phyloP scores from a whole-genome alignment of 164 flowering plant genomes.

The Nymphaea colorata region DNA sequence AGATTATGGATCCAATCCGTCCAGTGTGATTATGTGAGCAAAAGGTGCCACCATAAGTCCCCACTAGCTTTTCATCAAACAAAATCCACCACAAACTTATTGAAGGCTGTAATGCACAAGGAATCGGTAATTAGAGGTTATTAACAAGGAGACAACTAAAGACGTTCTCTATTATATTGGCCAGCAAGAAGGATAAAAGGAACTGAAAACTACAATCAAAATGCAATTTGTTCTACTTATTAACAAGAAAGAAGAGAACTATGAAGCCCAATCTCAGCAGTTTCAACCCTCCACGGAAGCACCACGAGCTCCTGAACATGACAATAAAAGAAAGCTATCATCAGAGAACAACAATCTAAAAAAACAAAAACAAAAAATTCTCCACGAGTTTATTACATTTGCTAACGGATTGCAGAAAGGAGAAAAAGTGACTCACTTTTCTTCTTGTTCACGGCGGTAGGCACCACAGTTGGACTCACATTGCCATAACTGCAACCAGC shows the following conservation, averaged over 20 bases:
- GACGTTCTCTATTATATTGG: neutral
- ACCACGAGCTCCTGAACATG: neutral
- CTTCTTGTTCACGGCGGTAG: conserved; percentile 23
- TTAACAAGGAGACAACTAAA: neutral
- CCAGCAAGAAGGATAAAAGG: neutral
- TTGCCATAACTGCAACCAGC: conserved; percentile 27
- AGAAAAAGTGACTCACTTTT: conserved; percentile 30
- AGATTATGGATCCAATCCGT: no score
- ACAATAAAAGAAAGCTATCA: neutral
- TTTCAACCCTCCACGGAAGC: neutral
- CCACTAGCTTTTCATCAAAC: neutral
- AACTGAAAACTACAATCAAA: neutral
- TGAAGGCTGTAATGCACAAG: neutral
- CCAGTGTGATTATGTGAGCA: no score
- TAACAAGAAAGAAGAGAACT: neutral
- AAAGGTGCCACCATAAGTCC: no score
- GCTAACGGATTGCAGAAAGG: neutral
- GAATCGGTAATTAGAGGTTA: neutral
- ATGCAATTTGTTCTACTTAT: neutral
- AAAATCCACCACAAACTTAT: neutral
- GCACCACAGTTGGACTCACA: conserved; percentile 10
- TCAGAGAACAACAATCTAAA: neutral
- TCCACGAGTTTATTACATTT: neutral
- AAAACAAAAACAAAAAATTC: neutral
- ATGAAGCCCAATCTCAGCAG: neutral